phyloP scores from a whole-genome alignment of 2,329 filamentous ascomycete genomes.

The Sphaerulina vaccinii region DNA sequence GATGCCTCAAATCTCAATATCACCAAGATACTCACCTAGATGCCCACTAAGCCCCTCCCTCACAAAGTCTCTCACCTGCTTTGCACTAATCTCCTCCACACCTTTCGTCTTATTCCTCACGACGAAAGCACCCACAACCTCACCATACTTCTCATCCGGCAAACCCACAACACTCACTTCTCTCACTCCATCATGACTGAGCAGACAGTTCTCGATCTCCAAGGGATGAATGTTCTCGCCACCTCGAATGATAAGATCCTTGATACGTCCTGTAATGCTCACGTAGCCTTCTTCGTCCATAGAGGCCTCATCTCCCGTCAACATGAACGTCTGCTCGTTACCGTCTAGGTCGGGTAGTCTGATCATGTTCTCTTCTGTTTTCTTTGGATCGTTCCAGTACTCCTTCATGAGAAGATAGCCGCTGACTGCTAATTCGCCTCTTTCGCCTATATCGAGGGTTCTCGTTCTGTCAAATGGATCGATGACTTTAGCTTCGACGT shows the following conservation, averaged over 20 bases:
- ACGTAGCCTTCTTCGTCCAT: conserved; percentile 85
- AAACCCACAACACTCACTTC: conserved; percentile 84
- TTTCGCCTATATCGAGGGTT: conserved; percentile 62
- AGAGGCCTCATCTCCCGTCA: conserved; percentile 83
- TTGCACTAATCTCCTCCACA: conserved; percentile 50
- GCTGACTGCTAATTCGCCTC: conserved; percentile 77
- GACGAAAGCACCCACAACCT: conserved; percentile 82
- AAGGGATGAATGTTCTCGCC: conserved; percentile 96
- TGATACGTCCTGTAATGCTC: conserved; percentile 84
- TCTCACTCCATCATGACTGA: conserved; percentile 66
- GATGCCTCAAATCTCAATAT: not conserved
- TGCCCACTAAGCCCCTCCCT: conserved; percentile 68
- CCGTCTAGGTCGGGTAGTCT: conserved; percentile 50
- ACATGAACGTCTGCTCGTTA: conserved; percentile 73
- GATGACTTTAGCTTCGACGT: conserved; percentile 77
- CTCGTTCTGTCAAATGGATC: conserved; percentile 59
- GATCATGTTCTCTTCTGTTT: conserved; percentile 68
- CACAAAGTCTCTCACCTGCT: conserved; percentile 71
- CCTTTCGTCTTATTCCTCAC: conserved; percentile 48
- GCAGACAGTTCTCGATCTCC: conserved; percentile 85
- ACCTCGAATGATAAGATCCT: conserved; percentile 90
- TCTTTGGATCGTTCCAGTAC: conserved; percentile 74
- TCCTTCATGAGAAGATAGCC: conserved; percentile 90
- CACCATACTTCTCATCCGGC: conserved; percentile 78
- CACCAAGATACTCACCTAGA: conserved; percentile 50